Evolutionary conservation across 345 rosid genomes (phyloP).

Genomic region (Lagerstroemia speciosa): DNA sequence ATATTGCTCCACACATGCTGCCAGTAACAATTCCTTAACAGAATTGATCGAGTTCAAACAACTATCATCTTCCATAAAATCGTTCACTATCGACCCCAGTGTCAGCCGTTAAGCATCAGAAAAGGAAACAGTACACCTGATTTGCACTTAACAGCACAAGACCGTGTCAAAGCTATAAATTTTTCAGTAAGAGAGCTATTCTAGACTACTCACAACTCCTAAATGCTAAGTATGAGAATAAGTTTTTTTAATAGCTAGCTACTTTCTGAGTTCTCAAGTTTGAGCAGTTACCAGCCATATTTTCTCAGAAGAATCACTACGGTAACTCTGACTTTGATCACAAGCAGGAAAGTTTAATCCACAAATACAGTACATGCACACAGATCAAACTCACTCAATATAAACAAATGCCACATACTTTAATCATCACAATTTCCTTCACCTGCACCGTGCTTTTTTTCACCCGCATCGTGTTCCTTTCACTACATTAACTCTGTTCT

Average conservation of each 20-base stretch:
- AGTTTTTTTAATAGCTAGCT: too few species aligned
- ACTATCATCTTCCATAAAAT: too few species aligned
- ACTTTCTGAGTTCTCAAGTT: neutral
- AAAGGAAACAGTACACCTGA: neutral
- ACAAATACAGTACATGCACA: neutral
- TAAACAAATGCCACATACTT: too few species aligned
- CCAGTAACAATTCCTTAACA: too few species aligned
- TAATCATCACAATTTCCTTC: neutral
- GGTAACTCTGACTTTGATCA: neutral
- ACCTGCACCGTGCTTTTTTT: neutral
- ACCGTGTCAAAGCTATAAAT: neutral
- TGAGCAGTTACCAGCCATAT: neutral
- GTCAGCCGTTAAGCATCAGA: neutral
- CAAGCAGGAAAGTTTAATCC: neutral
- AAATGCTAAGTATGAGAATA: too few species aligned
- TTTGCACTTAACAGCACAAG: too few species aligned
- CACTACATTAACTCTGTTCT: too few species aligned
- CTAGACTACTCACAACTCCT: neutral
- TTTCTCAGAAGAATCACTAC: neutral
- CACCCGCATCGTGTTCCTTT: too few species aligned
- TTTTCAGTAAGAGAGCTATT: neutral
- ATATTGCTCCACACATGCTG: too few species aligned
- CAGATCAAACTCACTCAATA: neutral
- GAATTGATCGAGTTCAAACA: too few species aligned
- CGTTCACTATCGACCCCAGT: neutral